Conservation (phyloP, 257 asterid species). For the Prunella vulgaris region DNA sequence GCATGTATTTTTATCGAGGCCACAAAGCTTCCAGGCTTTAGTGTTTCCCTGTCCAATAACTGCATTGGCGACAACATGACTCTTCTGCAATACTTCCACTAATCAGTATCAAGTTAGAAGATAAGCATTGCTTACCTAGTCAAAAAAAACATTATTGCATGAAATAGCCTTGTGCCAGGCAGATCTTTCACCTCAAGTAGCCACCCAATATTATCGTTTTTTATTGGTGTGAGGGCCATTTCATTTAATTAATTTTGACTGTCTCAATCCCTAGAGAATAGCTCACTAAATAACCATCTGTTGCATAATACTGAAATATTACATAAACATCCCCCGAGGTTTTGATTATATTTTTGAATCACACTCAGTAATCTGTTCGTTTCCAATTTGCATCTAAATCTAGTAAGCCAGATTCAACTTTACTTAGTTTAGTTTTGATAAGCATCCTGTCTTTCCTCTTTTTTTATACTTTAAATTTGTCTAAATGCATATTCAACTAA, state of each 20-base stretch:
- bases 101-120: constrained; percentile 24
- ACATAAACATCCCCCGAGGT: neutral
- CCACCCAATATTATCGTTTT: neutral
- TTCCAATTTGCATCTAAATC: neutral
- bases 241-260: neutral
- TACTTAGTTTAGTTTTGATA: neutral
- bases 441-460: neutral
- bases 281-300: neutral
- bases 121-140: neutral
- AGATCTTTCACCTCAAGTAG: neutral
- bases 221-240: neutral
- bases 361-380: neutral
- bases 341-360: neutral
- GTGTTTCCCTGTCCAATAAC: constrained; percentile 90
- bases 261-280: neutral
- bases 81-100: constrained; percentile 64
- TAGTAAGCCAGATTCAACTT: neutral
- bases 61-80: constrained; percentile 80
- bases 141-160: neutral
- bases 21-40: constrained; percentile 96
- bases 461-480: neutral
- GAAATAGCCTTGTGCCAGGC: neutral
- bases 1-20: constrained; percentile 84
- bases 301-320: neutral
- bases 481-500: no score